Evolutionary conservation across 768 basidiomycete species (phyloP).

Genomic region (Tephrocybe sp.): DNA sequence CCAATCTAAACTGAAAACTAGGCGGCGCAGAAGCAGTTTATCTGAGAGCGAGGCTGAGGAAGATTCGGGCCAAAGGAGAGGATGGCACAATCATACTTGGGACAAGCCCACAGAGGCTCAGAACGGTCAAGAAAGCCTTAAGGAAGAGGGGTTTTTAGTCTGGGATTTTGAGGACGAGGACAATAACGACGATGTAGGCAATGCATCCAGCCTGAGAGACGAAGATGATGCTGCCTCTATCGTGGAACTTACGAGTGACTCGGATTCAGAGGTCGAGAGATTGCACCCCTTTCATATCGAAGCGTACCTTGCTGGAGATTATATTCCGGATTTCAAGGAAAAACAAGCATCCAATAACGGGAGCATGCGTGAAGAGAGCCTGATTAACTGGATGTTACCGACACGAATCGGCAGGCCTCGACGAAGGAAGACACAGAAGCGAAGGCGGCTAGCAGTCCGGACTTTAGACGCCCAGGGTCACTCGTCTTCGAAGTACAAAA

Average conservation of each 20-base stretch:
- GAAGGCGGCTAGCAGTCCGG: constrained; percentile 1
- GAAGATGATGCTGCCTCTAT: constrained; percentile 21
- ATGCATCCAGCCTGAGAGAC: neutral
- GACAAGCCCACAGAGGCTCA: constrained; percentile 36
- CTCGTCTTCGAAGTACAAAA: constrained; percentile 18
- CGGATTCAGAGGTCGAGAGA: constrained; percentile 23
- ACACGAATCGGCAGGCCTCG: constrained; percentile 29
- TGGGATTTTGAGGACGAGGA: constrained; percentile 6
- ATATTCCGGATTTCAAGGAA: constrained; percentile 1
- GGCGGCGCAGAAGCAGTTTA: constrained; percentile 12
- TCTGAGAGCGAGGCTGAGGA: constrained; percentile 30
- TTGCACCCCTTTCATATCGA: constrained; percentile 29
- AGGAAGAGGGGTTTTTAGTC: constrained; percentile 22
- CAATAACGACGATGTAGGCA: neutral
- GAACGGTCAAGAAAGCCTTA: constrained; percentile 66
- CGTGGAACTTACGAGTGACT: constrained; percentile 13
- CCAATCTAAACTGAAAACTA: constrained; percentile 10
- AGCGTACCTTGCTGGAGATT: constrained; percentile 26
- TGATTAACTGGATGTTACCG: constrained; percentile 71
- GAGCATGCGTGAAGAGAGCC: constrained; percentile 38
- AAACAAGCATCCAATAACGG: constrained; percentile 5
- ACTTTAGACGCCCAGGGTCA: neutral
- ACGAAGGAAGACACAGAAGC: constrained; percentile 14
- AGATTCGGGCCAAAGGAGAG: constrained; percentile 35
- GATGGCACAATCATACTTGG: constrained; percentile 28